phyloP scores from a whole-genome alignment of 192 early-diverging fungal genomes.

The Powellomyces hirtus region DNA sequence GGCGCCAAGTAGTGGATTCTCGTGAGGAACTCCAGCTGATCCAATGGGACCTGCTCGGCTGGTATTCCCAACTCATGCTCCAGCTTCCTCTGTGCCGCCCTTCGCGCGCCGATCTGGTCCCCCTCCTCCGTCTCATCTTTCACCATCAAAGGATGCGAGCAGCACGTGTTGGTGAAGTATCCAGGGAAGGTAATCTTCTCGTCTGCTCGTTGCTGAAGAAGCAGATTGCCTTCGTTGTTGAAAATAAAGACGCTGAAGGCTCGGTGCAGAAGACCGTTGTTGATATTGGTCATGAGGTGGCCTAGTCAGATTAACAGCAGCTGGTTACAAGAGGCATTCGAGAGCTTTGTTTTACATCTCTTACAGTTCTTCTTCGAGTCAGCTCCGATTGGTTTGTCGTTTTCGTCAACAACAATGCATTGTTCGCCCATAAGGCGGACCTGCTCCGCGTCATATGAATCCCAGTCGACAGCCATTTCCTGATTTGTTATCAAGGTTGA shows the following conservation, averaged over 20 bases:
- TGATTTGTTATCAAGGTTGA: neutral
- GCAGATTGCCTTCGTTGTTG: conserved; percentile 76
- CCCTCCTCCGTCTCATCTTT: conserved; percentile 74
- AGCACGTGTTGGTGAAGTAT: conserved; percentile 97
- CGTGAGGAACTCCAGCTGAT: conserved; percentile 85
- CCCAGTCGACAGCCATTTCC: conserved; percentile 35
- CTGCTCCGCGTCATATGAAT: conserved; percentile 56
- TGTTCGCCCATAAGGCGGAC: conserved; percentile 95
- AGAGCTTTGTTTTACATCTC: conserved; percentile 24
- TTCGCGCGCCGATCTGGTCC: conserved; percentile 74
- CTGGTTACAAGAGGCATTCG: neutral
- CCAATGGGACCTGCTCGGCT: conserved; percentile 69
- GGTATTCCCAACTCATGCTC: conserved; percentile 94
- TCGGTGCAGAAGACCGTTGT: conserved; percentile 85
- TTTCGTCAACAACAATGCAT: conserved; percentile 90
- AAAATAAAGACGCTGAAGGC: conserved; percentile 98
- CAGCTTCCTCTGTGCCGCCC: conserved; percentile 91
- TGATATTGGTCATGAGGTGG: conserved; percentile 95
- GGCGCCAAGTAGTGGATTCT: conserved; percentile 94
- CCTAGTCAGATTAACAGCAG: conserved; percentile 45
- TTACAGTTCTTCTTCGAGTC: conserved; percentile 91
- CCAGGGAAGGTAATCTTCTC: conserved; percentile 99
- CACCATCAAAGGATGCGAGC: conserved; percentile 90
- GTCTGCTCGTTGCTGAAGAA: conserved; percentile 90
- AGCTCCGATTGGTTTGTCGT: conserved; percentile 81